These are phyloP conservation scores for Moricandia moricandioides DNA, from an alignment of 345 rosid genomes.

Conservation along the genomic window DNA sequence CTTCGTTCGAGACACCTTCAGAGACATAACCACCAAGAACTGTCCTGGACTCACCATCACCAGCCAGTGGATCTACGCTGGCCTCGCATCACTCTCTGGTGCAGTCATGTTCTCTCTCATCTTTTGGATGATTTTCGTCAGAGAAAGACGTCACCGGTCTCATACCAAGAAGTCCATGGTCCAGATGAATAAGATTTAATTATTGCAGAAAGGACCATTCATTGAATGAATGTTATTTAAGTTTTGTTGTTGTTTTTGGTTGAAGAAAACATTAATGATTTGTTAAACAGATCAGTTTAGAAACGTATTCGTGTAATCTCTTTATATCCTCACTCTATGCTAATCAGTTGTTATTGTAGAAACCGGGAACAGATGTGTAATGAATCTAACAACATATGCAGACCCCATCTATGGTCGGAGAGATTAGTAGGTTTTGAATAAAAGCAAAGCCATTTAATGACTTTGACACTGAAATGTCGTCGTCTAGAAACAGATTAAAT, in stretches of 20 bases:
- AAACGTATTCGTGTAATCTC: not conserved
- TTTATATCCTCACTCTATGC: not conserved
- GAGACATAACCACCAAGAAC: slow-evolving; percentile 32
- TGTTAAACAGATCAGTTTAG: not conserved
- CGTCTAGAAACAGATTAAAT: not conserved
- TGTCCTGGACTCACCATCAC: slow-evolving; percentile 44
- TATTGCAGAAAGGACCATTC: not conserved
- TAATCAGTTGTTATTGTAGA: not conserved
- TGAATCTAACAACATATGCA: not conserved
- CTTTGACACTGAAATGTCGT: not conserved
- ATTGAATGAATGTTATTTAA: not conserved
- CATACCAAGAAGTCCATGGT: slow-evolving; percentile 28
- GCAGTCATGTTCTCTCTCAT: slow-evolving; percentile 48
- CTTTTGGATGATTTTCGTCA: slow-evolving; percentile 46
- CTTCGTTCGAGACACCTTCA: slow-evolving; percentile 46
- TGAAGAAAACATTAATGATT: not conserved
- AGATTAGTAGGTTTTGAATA: not conserved
- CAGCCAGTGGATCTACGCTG: slow-evolving; percentile 48
- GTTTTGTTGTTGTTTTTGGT: not conserved
- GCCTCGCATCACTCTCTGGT: slow-evolving; percentile 43
- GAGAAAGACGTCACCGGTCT: slow-evolving; percentile 39
- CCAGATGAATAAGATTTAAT: slow-evolving; percentile 29
- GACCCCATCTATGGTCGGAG: not conserved
- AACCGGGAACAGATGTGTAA: not conserved
- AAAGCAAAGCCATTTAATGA: not conserved